Base-by-base conservation (phyloP, 1,284 basidiomycete genomes). In the Abortiporus biennis region DNA sequence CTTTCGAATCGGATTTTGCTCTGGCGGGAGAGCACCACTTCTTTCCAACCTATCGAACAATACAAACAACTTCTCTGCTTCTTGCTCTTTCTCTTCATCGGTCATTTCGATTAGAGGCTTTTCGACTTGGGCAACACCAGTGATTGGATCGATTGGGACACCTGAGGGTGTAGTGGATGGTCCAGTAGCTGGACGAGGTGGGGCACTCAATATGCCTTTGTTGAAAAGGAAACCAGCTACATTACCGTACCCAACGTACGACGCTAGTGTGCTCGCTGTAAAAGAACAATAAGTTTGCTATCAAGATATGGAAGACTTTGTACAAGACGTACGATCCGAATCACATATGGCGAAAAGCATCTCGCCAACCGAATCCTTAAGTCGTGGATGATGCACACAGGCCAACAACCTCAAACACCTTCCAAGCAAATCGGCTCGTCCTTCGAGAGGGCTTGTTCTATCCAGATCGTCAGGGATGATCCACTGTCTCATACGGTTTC, bases 181-280 rank as follows among this genome's bases (percentile, higher is more conserved):
- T 5, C 56, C 49, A 3, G 61, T 61, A 5, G 68, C 59, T 17
- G 63, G 47, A 6, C 50, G 57, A 3, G 63, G 50, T 1, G 76
- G 74, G 0, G 80, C 78, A 39, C 69, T 77, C 51, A 87, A 71
- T 49, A 95, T 74, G 11, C 91, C 91, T 56, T 91, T 92, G 55
- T 88, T 80, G 67, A 92, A 93, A 21, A 97, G 71, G 67, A 90
- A 86, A 1, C 93, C 93, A 0, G 92, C 90, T 23, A 92, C 90
- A 55, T 92, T 92, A 17, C 93, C 93, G 51, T 96, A 95, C 3
- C 92, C 92, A 36, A 94, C 76, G 40, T 86, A 79, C 4, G 78
- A 71, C 5, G 80, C 78, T 6, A 95, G 67, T 0, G 68, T 74
- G 12, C 73, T 69, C 16, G 84, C 88, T 91, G 54, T 20, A 41